phyloP scores from a whole-genome alignment of 2,329 filamentous ascomycete species.

The Didymella exigua region DNA sequence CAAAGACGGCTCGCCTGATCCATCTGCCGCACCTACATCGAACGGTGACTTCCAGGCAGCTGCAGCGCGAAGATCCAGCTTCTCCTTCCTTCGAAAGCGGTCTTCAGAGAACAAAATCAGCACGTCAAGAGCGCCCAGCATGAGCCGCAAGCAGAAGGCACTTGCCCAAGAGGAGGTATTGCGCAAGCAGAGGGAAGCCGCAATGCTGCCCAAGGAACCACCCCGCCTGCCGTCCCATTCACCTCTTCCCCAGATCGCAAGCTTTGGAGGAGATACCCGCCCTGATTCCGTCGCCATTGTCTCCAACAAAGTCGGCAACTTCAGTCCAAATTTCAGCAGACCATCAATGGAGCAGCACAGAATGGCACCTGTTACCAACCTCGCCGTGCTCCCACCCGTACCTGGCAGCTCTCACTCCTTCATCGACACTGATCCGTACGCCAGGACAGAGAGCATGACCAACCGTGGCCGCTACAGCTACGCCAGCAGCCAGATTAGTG shows the following conservation, averaged over 20 bases:
- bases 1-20: conserved; percentile 39
- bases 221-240: conserved; percentile 61
- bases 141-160: conserved; percentile 64
- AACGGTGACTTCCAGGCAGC: conserved; percentile 15
- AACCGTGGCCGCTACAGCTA: conserved; percentile 96
- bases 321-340: conserved; percentile 44
- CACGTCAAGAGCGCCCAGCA: conserved; percentile 22
- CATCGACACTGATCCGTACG: conserved; percentile 75
- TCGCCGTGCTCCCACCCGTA: conserved; percentile 52
- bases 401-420: conserved; percentile 43
- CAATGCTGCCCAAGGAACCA: conserved; percentile 62
- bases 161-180: conserved; percentile 58
- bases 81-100: conserved; percentile 17
- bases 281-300: conserved; percentile 67
- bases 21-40: conserved; percentile 20
- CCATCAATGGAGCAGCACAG: conserved; percentile 44
- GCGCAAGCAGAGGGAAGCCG: conserved; percentile 61
- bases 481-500: conserved; percentile 87
- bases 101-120: conserved; percentile 15
- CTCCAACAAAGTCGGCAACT: conserved; percentile 60
- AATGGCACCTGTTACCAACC: conserved; percentile 43
- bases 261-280: conserved; percentile 67
- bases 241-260: conserved; percentile 58
- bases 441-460: conserved; percentile 91
- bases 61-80: conserved; percentile 18